Conservation (phyloP, 108 stramenopile genomes). For the Chaetoceros muelleri region DNA sequence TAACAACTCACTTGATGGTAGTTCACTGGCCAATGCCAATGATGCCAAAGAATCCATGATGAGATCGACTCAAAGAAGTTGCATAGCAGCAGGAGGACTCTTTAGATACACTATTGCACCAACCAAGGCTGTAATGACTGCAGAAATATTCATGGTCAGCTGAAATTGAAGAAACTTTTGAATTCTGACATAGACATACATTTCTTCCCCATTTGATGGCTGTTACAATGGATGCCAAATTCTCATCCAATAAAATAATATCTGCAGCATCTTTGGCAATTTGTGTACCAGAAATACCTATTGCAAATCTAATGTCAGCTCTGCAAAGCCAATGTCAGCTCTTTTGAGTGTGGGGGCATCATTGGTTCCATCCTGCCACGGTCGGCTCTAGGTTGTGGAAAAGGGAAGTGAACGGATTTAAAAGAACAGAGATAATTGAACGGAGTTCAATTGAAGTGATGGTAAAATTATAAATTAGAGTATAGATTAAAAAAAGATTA, state of each 20-base stretch:
- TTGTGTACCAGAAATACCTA: constrained; percentile 96
- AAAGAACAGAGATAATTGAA: too few relatives aligned
- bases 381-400: too few relatives aligned
- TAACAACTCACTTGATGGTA: constrained; percentile 75
- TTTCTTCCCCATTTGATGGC: constrained; percentile 97
- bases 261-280: constrained; percentile 94
- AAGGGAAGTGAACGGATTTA: too few relatives aligned
- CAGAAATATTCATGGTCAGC: constrained; percentile 93
- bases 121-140: constrained; percentile 82
- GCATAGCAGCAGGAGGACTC: constrained; percentile 91
- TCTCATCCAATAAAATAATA: constrained; percentile 92
- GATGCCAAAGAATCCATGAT: constrained; percentile 97
- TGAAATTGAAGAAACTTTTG: constrained; percentile 98
- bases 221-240: constrained; percentile 95
- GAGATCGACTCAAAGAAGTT: constrained; percentile 96
- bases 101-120: constrained; percentile 78
- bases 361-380: constrained; percentile 99
- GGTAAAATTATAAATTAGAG: too few relatives aligned
- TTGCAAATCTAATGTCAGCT: constrained; percentile 97
- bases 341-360: constrained; percentile 97
- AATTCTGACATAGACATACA: constrained; percentile 94
- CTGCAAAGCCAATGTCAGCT: too few relatives aligned
- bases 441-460: too few relatives aligned
- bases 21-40: constrained; percentile 93
- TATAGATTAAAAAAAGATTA: too few relatives aligned